Evolutionary conservation across 2,329 filamentous ascomycete species (phyloP), one percentile per base, ranked within the genome.

Genomic region (Metarhizium anisopliae): DNA sequence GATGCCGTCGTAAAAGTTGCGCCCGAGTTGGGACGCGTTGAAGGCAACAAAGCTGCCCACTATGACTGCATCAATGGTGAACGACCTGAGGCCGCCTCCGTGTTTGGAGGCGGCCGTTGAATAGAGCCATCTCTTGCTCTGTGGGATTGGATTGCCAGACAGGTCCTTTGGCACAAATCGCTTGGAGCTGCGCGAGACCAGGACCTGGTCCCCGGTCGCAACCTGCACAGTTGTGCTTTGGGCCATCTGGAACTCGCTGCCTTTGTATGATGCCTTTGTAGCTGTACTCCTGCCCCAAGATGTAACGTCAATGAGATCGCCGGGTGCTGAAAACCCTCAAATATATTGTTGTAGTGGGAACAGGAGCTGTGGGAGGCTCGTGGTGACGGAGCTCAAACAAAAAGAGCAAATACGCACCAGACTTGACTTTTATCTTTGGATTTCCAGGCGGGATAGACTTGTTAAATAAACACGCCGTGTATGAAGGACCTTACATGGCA

Each of bases 161-260:
- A 60, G 55, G 50, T 60, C 59, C 2, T 11, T 45, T n/a, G 59
- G 59, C 7, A 60, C 54, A 16, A 20, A n/a, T 13, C 53, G 47
- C 14, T 51, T 43, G 10, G 53, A 45, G 53, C 43, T 47, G 6
- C 43, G 43, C 18, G 43, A 47, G 43, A 47, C 18, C 4, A 18
- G n/a, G 43, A n/a, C 43, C 18, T 18, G 43, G 1, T 47, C n/a
- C 18, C 4, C 6, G n/a, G n/a, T 47, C 18, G n/a, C n/a, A 14
- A 6, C 8, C 43, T 47, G n/a, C 10, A 7, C 4, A 13, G 43
- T 11, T 5, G 16, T 20, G 43, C 16, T 11, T 47, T 47, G 16
- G 18, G 14, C 43, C 43, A 47, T 47, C n/a, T 47, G 7, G 43
- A 18, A 42, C 6, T 18, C 8, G 4, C 2, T 42, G 13, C 32